Evolutionary conservation across 768 basidiomycete species (phyloP), one percentile per base, ranked within the genome.

Genomic region (Chalciporus pseudorubinellus): DNA sequence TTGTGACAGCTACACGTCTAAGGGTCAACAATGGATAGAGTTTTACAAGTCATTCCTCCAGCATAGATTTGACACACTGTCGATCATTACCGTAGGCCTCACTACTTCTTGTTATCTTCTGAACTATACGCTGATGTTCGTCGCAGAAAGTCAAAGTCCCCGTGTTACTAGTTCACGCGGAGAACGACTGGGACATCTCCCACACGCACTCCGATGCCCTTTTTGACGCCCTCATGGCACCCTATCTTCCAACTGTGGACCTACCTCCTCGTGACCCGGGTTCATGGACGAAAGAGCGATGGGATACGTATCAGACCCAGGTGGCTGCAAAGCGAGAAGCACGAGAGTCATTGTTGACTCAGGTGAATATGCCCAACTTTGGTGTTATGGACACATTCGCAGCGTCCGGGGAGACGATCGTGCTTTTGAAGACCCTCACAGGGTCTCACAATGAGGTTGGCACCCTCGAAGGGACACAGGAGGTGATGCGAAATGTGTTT

Each of bases 141-240:
- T 33, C 24, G 33, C 61, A 91, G 89, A 74, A 77, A 51, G 79
- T 91, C 58, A 80, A 81, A 57, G 79, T 80, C 0, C 83, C 86
- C 9, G 77, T 89, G 7, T 72, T 92, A 33, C 77, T 94, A 55
- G 82, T 78, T 0, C 92, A 94, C 65, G 82, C 91, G 7, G 73
- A 78, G 53, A 76, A 92, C 64, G 92, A 94, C 68, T 74, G 71
- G 58, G 84, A 89, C 20, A 91, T 93, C 42, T 84, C 85, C 0
- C 74, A 81, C 57, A 72, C 77, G 1, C 91, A 94, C 63, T 84
- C 91, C 0, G 72, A 76, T 13, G 68, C 73, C 0, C 78, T 94
- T 20, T 91, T 91, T 68, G 74, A 87, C 24, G 72, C 78, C 0
- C 79, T 92, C 50, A 64, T 89, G 26, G 82, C 84, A 19, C 81